Evolutionary conservation across 169 alveolate genomes (phyloP).

Genomic region (Plasmodium berghei): DNA sequence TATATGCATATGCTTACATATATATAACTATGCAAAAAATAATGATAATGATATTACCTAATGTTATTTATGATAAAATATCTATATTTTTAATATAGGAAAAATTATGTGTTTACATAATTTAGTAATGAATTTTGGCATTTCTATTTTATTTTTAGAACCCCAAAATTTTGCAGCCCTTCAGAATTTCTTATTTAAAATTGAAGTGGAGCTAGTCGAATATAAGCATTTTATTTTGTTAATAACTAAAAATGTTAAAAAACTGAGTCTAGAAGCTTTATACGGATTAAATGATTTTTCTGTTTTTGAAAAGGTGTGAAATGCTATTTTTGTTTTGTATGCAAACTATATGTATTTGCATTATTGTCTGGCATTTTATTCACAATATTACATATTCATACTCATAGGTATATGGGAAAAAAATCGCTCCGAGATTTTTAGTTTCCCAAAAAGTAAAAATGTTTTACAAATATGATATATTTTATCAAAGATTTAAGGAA

Average conservation of each 20-base stretch:
- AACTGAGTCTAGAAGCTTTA: conserved; percentile 44
- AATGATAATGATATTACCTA: no score
- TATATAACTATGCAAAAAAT: no score
- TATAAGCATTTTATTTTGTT: conserved; percentile 57
- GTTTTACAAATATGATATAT: conserved; percentile 58
- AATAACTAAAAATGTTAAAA: conserved; percentile 30
- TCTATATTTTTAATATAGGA: no score
- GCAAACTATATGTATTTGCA: not conserved
- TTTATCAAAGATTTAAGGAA: conserved; percentile 56
- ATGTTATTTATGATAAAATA: no score
- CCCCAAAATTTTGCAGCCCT: conserved; percentile 53
- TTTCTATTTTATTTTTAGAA: conserved; percentile 8
- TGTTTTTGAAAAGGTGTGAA: conserved; percentile 56
- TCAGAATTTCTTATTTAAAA: conserved; percentile 65
- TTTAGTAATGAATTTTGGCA: not conserved
- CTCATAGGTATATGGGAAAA: conserved; percentile 67
- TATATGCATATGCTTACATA: not conserved
- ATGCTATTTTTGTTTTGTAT: conserved; percentile 11
- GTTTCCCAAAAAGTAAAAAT: conserved; percentile 50
- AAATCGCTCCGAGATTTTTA: conserved; percentile 66
- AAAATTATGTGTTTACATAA: not conserved
- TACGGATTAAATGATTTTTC: conserved; percentile 74
- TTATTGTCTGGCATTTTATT: conserved; percentile 1
- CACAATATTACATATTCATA: not conserved
- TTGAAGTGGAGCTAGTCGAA: conserved; percentile 64